phyloP scores from a whole-genome alignment of 129 eudicot species.

The Chrysanthemum seticuspe region DNA sequence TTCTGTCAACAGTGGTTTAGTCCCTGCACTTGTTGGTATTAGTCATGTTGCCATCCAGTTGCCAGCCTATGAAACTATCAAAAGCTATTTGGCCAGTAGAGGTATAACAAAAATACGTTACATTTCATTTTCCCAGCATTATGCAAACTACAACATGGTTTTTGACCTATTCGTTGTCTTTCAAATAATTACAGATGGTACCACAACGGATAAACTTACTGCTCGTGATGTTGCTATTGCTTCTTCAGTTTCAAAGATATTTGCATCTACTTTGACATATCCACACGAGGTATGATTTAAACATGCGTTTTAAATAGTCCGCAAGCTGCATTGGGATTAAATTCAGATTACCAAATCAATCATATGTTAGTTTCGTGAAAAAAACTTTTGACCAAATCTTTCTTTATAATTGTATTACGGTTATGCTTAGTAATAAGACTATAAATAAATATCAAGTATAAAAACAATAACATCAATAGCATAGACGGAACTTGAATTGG shows the following conservation, averaged over 20 bases:
- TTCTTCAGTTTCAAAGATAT: slow-evolving; percentile 88
- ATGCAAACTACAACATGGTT: neutral
- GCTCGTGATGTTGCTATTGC: slow-evolving; percentile 93
- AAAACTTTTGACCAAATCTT: no score
- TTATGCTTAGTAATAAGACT: no score
- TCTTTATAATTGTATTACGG: no score
- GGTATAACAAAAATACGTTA: slow-evolving; percentile 32
- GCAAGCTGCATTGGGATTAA: no score
- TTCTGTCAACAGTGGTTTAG: slow-evolving; percentile 69
- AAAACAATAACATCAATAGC: no score
- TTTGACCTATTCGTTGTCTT: neutral
- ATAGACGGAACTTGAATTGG: no score
- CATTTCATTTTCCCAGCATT: slow-evolving; percentile 2
- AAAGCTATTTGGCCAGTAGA: slow-evolving; percentile 75
- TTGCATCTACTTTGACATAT: slow-evolving; percentile 93
- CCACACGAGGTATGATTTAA: slow-evolving; percentile 83
- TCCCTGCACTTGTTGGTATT: slow-evolving; percentile 96
- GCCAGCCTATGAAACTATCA: slow-evolving; percentile 88
- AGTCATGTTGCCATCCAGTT: slow-evolving; percentile 98
- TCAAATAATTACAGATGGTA: slow-evolving; percentile 48
- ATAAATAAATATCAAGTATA: no score
- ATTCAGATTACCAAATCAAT: no score
- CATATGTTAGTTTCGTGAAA: no score
- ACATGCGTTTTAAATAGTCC: neutral
- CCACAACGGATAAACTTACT: slow-evolving; percentile 61